Conservation (phyloP, 139 green algal genomes). For the Coelastrella sp. region DNA sequence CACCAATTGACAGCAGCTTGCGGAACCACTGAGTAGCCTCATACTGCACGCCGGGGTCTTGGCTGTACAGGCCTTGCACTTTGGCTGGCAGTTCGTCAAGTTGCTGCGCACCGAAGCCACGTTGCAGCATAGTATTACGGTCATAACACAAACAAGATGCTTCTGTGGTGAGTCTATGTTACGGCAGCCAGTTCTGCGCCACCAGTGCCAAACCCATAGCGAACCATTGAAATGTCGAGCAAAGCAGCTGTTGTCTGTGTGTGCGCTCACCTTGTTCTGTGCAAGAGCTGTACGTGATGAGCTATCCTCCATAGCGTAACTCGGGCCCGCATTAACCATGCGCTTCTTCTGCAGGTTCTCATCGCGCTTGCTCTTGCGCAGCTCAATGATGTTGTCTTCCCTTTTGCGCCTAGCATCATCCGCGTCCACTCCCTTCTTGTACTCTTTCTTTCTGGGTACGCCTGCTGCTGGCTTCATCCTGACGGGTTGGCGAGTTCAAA, state of each 20-base stretch:
- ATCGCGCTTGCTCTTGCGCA: constrained; percentile 98
- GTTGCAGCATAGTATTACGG: too few species aligned
- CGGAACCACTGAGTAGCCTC: constrained; percentile 97
- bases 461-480: constrained; percentile 42
- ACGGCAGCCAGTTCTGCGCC: not conserved
- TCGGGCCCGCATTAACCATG: constrained; percentile 66
- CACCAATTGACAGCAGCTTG: constrained; percentile 98
- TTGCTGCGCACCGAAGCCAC: too few species aligned
- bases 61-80: constrained; percentile 90
- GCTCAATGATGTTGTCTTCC: constrained; percentile 97
- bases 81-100: constrained; percentile 95
- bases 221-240: not conserved
- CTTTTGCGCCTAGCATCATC: constrained; percentile 95
- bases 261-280: constrained; percentile 42
- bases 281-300: constrained; percentile 42
- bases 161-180: too few species aligned
- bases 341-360: constrained; percentile 99
- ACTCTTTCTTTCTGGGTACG: constrained; percentile 62
- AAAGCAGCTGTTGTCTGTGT: not conserved
- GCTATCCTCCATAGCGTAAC: constrained; percentile 64
- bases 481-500: not conserved
- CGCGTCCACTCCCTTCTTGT: constrained; percentile 92
- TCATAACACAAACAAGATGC: not conserved
- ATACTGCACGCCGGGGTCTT: constrained; percentile 88
- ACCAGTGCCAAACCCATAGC: not conserved